Percentiles rank a stretch among this genome's conserved stretches.
These are phyloP conservation scores for Saturnispora quitensis DNA, from an alignment of 805 yeast species.

Conservation along the genomic window DNA sequence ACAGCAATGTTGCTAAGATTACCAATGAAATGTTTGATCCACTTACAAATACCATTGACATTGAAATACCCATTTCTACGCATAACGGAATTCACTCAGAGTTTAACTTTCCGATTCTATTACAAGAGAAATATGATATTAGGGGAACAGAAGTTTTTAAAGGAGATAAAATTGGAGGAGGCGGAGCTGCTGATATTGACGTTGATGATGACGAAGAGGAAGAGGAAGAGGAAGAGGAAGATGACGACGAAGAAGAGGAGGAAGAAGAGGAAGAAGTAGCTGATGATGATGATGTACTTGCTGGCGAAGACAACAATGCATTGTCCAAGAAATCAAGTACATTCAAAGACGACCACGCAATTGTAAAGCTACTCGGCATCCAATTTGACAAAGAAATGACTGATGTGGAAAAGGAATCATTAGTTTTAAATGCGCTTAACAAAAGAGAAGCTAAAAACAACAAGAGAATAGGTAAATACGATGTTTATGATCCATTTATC, in stretches of 20 bases:
- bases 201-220: slow-evolving; percentile 30
- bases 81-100: slow-evolving; percentile 54
- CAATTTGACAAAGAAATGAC: slow-evolving; percentile 27
- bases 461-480: slow-evolving; percentile 84
- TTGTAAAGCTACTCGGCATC: slow-evolving; percentile 21
- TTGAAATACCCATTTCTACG: slow-evolving; percentile 26
- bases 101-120: slow-evolving; percentile 60
- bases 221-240: slow-evolving; percentile 21
- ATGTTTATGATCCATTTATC: slow-evolving; percentile 87
- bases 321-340: neutral
- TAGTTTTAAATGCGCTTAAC: slow-evolving; percentile 25
- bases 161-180: slow-evolving; percentile 17
- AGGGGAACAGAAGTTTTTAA: slow-evolving; percentile 50
- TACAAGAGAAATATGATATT: slow-evolving; percentile 80
- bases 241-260: slow-evolving; percentile 18
- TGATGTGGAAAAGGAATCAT: slow-evolving; percentile 26
- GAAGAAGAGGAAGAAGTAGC: slow-evolving; percentile 16
- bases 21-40: slow-evolving; percentile 1
- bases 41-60: neutral
- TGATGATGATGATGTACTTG: slow-evolving; percentile 37
- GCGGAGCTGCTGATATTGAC: slow-evolving; percentile 35
- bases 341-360: slow-evolving; percentile 25
- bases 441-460: slow-evolving; percentile 40
- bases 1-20: neutral
- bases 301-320: slow-evolving; percentile 19